phyloP scores from a whole-genome alignment of 352 stramenopile genomes.

The Plasmopara muralis region DNA sequence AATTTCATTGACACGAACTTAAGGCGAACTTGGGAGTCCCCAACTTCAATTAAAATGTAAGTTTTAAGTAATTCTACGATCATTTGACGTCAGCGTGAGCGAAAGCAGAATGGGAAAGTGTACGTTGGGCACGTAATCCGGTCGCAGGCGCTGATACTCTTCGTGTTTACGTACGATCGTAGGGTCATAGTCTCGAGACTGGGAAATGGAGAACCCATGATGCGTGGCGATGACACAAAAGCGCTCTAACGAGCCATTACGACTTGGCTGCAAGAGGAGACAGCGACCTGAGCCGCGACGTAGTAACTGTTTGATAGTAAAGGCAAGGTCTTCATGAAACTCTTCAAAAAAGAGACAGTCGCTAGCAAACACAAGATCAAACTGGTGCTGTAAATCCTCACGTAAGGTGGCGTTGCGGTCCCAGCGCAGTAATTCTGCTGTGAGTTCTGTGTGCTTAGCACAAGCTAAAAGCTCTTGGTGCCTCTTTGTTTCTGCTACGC shows the following conservation, averaged over 20 bases:
- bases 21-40: slow-evolving; percentile 7
- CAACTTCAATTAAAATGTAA: slow-evolving; percentile 13
- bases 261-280: slow-evolving; percentile 69
- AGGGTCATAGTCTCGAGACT: slow-evolving; percentile 37
- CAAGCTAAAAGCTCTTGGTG: slow-evolving; percentile 15
- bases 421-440: slow-evolving; percentile 58
- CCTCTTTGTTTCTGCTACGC: slow-evolving; percentile 46
- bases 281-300: slow-evolving; percentile 35
- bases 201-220: slow-evolving; percentile 30
- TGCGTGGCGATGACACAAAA: slow-evolving; percentile 48
- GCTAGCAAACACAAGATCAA: slow-evolving; percentile 75
- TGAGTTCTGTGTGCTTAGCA: slow-evolving; percentile 6
- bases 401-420: slow-evolving; percentile 35
- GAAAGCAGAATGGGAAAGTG: slow-evolving; percentile 58
- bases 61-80: not conserved
- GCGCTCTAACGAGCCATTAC: slow-evolving; percentile 68
- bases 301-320: slow-evolving; percentile 59
- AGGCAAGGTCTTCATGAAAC: slow-evolving; percentile 70
- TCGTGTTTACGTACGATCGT: slow-evolving; percentile 31
- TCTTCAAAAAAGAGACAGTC: slow-evolving; percentile 86
- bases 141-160: slow-evolving; percentile 24
- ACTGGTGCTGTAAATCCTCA: slow-evolving; percentile 34
- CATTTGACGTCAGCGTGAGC: slow-evolving; percentile 17
- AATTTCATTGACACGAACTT: slow-evolving; percentile 10
- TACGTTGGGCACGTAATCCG: slow-evolving; percentile 64